Evolutionary conservation across 2,329 filamentous ascomycete species (phyloP).

Genomic region (Alternaria sp.): DNA sequence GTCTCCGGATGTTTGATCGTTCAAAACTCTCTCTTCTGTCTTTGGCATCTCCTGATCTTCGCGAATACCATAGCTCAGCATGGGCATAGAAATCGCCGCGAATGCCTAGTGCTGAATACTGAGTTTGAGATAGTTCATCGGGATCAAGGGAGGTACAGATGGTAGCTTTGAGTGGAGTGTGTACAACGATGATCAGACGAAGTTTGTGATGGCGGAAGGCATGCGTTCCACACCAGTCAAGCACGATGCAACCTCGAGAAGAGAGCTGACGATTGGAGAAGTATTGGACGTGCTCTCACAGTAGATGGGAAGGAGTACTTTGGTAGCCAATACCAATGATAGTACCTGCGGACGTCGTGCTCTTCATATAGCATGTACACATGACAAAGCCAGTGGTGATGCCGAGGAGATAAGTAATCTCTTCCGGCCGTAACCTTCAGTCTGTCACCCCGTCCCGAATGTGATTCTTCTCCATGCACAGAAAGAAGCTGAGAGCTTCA

Average conservation of each 20-base stretch:
- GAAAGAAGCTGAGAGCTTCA: neutral
- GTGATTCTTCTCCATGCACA: neutral
- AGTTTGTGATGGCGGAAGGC: neutral
- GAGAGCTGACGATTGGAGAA: neutral
- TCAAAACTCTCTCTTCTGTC: neutral
- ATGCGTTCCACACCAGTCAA: neutral
- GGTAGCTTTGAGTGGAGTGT: neutral
- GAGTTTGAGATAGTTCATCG: neutral
- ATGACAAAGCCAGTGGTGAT: neutral
- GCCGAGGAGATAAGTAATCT: conserved; percentile 3
- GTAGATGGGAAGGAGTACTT: neutral
- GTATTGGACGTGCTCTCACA: neutral
- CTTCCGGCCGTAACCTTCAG: neutral
- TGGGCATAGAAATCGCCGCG: neutral
- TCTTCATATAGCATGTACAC: conserved; percentile 1
- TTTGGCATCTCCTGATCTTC: neutral
- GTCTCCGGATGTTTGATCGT: neutral
- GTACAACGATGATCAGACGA: neutral
- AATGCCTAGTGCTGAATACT: neutral
- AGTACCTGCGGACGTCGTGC: neutral
- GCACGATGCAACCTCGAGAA: neutral
- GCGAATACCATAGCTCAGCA: neutral
- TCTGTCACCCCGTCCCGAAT: neutral
- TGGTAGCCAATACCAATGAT: neutral
- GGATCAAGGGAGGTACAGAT: neutral